Evolutionary conservation across 371 early-diverging fungal genomes (phyloP).

Genomic region (Paraphysoderma sedebokerense): DNA sequence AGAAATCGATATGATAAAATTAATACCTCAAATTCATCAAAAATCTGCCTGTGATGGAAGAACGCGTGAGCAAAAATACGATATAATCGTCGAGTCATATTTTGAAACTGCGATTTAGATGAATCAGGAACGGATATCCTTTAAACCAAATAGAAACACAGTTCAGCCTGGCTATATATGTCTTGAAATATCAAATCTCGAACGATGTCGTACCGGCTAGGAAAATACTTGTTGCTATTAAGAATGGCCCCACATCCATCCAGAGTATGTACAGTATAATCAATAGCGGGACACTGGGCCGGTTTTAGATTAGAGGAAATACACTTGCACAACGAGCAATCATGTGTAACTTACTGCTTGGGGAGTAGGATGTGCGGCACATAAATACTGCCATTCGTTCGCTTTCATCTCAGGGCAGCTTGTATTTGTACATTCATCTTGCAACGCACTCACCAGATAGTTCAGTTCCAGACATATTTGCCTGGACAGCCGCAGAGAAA

Average conservation of each 20-base stretch:
- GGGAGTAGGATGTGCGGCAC: slow-evolving; percentile 76
- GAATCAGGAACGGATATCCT: slow-evolving; percentile 43
- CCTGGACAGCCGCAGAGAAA: slow-evolving; percentile 5
- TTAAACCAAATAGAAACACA: background rate
- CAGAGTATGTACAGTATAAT: slow-evolving; percentile 81
- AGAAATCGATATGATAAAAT: background rate
- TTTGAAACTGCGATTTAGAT: slow-evolving; percentile 64
- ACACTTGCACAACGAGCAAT: background rate
- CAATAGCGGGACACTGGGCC: slow-evolving; percentile 70
- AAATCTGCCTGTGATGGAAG: slow-evolving; percentile 74
- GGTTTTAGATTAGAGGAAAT: background rate
- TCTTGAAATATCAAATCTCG: background rate
- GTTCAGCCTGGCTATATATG: background rate
- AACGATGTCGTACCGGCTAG: slow-evolving; percentile 32
- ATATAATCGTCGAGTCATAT: slow-evolving; percentile 75
- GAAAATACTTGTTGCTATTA: slow-evolving; percentile 59
- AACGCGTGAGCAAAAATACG: slow-evolving; percentile 92
- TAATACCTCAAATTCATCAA: slow-evolving; percentile 61
- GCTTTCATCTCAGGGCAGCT: slow-evolving; percentile 88
- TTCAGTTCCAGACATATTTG: slow-evolving; percentile 52
- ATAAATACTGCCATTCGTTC: slow-evolving; percentile 75
- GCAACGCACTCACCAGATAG: slow-evolving; percentile 50
- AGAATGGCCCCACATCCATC: slow-evolving; percentile 69
- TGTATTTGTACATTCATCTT: slow-evolving; percentile 55
- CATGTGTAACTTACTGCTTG: slow-evolving; percentile 34